Evolutionary conservation across 192 early-diverging fungal species (phyloP), one percentile per base, ranked within the genome.

Genomic region (Rhizoclosmatium globosum): DNA sequence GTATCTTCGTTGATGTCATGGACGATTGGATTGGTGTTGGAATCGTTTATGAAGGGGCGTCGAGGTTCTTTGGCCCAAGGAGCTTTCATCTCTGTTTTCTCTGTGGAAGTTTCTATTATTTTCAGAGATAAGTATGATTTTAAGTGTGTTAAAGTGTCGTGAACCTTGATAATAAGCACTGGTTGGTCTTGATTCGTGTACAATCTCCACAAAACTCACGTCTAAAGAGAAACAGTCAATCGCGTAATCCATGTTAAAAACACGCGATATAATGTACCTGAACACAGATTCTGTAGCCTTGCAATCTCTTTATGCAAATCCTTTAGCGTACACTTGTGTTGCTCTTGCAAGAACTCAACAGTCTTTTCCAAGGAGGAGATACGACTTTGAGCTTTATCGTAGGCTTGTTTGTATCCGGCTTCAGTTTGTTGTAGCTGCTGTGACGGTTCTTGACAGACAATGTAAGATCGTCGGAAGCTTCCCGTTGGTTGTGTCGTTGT

Each of bases 251-350:
- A 57, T 9, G 1, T 1, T 38, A 64, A 64, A 64, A 64, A 64
- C 6, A 64, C 6, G 39, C 13, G 23, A 21, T 6, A 64, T 64
- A 17, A 0, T 56, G n/a, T 60, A 89, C 88, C 88, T 68, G 85
- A 78, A 67, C 82, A 83, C 0, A 82, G 44, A 58, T 56, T 78
- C 62, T 84, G 81, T 23, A 89, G 70, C 50, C 86, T 41, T 9
- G 41, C 74, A 56, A 89, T 82, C 65, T 89, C 88, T 39, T 59
- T 74, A 75, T 89, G 88, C 66, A 89, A 62, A 4, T 79, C 85
- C 48, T 60, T 71, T n/a, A 89, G 60, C 46, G 76, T 43, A 2
- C 50, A 50, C 17, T 65, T 42, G 60, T 89, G 88, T 58, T 86
- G 76, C 3, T 72, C 71, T 80, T 89, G 83, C 62, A 87, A 38